Evolutionary conservation across 2,329 filamentous ascomycete genomes (phyloP).

Genomic region (Trichoderma atroviride): DNA sequence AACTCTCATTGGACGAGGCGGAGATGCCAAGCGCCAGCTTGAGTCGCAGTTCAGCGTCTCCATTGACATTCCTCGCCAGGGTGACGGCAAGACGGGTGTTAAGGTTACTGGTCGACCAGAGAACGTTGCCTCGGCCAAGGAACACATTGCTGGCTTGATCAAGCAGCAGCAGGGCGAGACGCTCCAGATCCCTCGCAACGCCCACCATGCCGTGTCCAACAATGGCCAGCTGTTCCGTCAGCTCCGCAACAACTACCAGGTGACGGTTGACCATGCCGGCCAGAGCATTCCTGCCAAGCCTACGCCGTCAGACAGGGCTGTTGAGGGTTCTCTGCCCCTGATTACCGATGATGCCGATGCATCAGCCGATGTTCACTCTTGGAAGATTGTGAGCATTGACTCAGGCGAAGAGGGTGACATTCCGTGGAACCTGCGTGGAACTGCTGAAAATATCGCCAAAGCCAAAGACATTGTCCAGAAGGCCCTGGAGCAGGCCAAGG

Average conservation of each 20-base stretch:
- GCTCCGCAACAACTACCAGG: slow-evolving; percentile 80
- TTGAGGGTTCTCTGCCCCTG: slow-evolving; percentile 72
- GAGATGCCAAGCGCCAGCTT: slow-evolving; percentile 80
- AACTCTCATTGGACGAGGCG: slow-evolving; percentile 86
- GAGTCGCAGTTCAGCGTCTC: slow-evolving; percentile 85
- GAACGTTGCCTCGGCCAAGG: slow-evolving; percentile 83
- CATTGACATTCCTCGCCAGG: slow-evolving; percentile 89
- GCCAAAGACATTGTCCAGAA: slow-evolving; percentile 74
- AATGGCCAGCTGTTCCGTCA: slow-evolving; percentile 93
- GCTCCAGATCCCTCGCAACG: slow-evolving; percentile 75
- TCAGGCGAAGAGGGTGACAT: slow-evolving; percentile 71
- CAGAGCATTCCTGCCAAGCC: slow-evolving; percentile 74
- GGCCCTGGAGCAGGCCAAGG: slow-evolving; percentile 71
- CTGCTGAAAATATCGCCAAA: slow-evolving; percentile 76
- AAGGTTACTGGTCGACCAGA: slow-evolving; percentile 80
- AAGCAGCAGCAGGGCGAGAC: slow-evolving; percentile 90
- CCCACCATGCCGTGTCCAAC: slow-evolving; percentile 84
- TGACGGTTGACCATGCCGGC: slow-evolving; percentile 89
- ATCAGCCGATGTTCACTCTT: slow-evolving; percentile 71
- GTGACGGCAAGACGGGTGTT: slow-evolving; percentile 78
- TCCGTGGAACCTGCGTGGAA: slow-evolving; percentile 86
- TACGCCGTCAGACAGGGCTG: slow-evolving; percentile 56
- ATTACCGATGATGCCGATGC: slow-evolving; percentile 83
- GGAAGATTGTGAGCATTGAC: slow-evolving; percentile 72
- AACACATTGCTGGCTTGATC: slow-evolving; percentile 75